Base-by-base conservation (phyloP, 2,329 filamentous ascomycete genomes). In the Fusarium sp. region DNA sequence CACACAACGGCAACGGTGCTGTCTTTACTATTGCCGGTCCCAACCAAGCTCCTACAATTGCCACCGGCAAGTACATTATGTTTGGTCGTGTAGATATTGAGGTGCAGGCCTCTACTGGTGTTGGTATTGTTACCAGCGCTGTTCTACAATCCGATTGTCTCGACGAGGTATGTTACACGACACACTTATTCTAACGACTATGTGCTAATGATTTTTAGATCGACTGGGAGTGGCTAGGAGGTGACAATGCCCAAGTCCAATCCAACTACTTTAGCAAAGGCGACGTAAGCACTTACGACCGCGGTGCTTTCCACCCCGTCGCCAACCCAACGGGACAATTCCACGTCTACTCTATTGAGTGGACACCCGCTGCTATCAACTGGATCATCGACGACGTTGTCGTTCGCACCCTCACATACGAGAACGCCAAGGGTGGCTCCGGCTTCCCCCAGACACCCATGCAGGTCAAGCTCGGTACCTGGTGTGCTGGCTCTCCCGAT, bases 221-320 rank as follows among this genome's bases (percentile, higher is more conserved):
- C 65, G 92, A 95, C 76, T 93, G 90, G 87, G 92, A 96, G 77
- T 94, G 90, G 89, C 83, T 96, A 26, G 92, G 93, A 49, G 89
- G 87, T 46, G 85, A 90, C 67, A 80, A 85, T 54, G 79, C 80
- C n/a, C 83, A 93, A 72, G 92, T 93, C 5, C 93, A 97, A 79
- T 89, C 87, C 73, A 97, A 97, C 81, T 97, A 95, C 81, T 92
- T 91, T 76, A 88, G 89, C 78, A 91, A 92, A 80, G 90, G 90
- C 55, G 84, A 92, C 78, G 88, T 87, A 31, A 87, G 87, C 8
- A 84, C 84, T 36, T 92, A 86, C 74, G 87, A 91, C 76, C 88
- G 89, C 59, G 89, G 86, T 72, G 82, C 82, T 31, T 86, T 86
- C 79, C 82, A 87, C 72, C 67, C 80, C n/a, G 83, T 91, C 54